A percentile compares a stretch with the other conserved stretches of the same genome.
These are phyloP conservation scores for Talaromyces sp. DNA, from an alignment of 2,329 filamentous ascomycete genomes.

Conservation along the genomic window DNA sequence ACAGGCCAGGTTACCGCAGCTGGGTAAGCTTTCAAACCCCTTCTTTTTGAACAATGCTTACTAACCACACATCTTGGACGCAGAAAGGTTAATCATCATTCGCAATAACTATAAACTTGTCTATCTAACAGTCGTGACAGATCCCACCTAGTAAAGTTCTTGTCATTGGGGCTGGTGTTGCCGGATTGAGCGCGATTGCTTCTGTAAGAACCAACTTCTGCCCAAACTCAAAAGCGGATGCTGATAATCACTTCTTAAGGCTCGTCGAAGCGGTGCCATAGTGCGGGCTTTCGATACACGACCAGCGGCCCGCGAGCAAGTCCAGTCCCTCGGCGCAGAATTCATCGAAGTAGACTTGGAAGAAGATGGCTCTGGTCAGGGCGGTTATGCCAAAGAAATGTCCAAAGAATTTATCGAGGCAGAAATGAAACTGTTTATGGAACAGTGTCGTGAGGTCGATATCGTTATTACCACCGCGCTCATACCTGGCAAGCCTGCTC, in stretches of 20 bases:
- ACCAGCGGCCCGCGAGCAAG: slow-evolving; percentile 80
- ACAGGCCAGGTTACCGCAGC: slow-evolving; percentile 88
- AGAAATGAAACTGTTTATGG: slow-evolving; percentile 87
- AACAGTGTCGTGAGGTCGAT: slow-evolving; percentile 82
- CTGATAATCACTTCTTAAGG: slow-evolving; percentile 34
- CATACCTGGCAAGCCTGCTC: slow-evolving; percentile 78
- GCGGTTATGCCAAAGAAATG: slow-evolving; percentile 91
- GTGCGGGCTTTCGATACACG: slow-evolving; percentile 90
- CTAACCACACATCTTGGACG: slow-evolving; percentile 6
- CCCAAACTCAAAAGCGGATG: neutral
- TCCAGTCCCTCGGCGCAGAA: slow-evolving; percentile 83
- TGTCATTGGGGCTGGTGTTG: slow-evolving; percentile 85
- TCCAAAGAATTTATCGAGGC: slow-evolving; percentile 89
- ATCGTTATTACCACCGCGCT: slow-evolving; percentile 91
- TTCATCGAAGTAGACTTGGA: slow-evolving; percentile 82
- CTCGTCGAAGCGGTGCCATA: slow-evolving; percentile 80
- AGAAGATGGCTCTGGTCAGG: slow-evolving; percentile 78
- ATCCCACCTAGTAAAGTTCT: slow-evolving; percentile 88
- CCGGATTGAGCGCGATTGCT: slow-evolving; percentile 81
- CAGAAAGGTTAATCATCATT: slow-evolving; percentile 20
- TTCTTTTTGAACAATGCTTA: neutral
- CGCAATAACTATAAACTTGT: neutral
- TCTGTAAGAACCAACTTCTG: slow-evolving; percentile 46
- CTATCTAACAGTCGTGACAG: slow-evolving; percentile 39
- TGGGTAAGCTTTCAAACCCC: slow-evolving; percentile 44